Evolutionary conservation across 2,329 filamentous ascomycete species (phyloP), one percentile per base, ranked within the genome.

Genomic region (Botryotinia globosa): DNA sequence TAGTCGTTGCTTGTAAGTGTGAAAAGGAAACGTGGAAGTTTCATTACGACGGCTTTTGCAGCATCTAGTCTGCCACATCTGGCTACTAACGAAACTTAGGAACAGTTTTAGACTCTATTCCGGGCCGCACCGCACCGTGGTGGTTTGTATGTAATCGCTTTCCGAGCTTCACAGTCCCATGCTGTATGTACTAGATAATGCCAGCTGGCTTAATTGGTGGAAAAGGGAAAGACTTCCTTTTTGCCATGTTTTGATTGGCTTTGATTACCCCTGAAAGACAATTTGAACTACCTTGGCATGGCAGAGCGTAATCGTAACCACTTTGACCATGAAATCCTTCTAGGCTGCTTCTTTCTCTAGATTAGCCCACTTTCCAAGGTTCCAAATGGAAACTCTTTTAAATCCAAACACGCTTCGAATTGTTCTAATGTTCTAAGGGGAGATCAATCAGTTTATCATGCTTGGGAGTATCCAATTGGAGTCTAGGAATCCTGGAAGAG

Each of bases 181-280:
- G n/a, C n/a, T n/a, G n/a, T n/a, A n/a, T n/a, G 32, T 18, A 32
- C 51, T 32, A 29, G 51, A 56, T 42, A 4, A 56, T 54, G 34
- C 64, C 29, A 67, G 34, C 64, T 22, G 45, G 16, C 14, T 67
- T 66, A 22, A 54, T 67, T 54, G 64, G 48, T 67, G 25, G 25
- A 56, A 67, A 67, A 56, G 9, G 45, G 9, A 54, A 42, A 29
- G 32, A 66, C 63, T 66, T 67, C 8, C 64, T 42, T 56, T 66
- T 66, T 29, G 20, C 66, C 7, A 37, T 45, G 69, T 58, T 56
- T 67, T 67, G 62, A 66, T 72, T 67, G 62, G 62, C 32, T 48
- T 72, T 59, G 32, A 59, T 59, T 72, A 51, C 70, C 70, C 70
- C 63, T 72, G 63, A 59, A 42, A 42, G n/a, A 61, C 32, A 72